phyloP scores from a whole-genome alignment of 1,284 basidiomycete species.

The Cryptococcus depauperatus region DNA sequence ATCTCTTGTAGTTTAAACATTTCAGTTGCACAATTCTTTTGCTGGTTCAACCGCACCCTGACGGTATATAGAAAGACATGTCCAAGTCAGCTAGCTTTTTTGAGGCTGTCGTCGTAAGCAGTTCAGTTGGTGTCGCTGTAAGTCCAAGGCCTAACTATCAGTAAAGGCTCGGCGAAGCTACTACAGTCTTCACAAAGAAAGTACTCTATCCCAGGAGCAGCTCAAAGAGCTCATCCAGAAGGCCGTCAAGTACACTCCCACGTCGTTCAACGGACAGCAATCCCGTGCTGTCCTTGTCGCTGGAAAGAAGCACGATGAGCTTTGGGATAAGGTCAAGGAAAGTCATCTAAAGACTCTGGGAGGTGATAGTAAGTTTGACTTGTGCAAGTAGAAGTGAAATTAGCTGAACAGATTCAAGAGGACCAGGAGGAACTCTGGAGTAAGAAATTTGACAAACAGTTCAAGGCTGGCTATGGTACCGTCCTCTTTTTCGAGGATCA shows the following conservation, averaged over 20 bases:
- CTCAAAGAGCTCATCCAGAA: slow-evolving; percentile 44
- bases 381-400: no score
- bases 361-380: slow-evolving; percentile 21
- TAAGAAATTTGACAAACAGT: slow-evolving; percentile 34
- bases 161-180: slow-evolving; percentile 43
- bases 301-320: slow-evolving; percentile 43
- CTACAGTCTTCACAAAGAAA: slow-evolving; percentile 45
- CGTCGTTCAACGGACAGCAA: slow-evolving; percentile 47
- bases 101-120: slow-evolving; percentile 37
- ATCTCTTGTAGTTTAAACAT: no score
- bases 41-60: no score
- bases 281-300: slow-evolving; percentile 47
- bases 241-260: slow-evolving; percentile 46
- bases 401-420: no score
- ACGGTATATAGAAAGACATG: no score
- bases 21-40: no score
- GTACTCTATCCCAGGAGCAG: slow-evolving; percentile 40
- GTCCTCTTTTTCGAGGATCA: slow-evolving; percentile 49
- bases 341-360: slow-evolving; percentile 23
- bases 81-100: slow-evolving; percentile 25
- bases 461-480: slow-evolving; percentile 46
- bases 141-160: background rate
- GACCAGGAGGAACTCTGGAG: slow-evolving; percentile 10
- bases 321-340: slow-evolving; percentile 44
- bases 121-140: background rate